Evolutionary conservation across 116 monocot genomes (phyloP).

Genomic region (Zostera marina): DNA sequence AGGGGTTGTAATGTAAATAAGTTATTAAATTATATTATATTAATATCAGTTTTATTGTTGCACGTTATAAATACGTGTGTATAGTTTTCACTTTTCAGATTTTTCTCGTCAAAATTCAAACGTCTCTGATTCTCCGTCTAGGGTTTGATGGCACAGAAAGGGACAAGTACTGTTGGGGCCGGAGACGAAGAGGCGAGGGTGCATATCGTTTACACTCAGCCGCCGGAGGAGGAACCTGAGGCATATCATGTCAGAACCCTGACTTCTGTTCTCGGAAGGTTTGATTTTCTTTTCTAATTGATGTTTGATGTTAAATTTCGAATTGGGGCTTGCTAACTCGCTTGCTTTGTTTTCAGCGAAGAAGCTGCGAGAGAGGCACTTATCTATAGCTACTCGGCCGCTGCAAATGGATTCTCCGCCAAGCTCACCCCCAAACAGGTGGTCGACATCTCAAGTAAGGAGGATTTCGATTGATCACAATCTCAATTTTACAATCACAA

Average conservation of each 20-base stretch:
- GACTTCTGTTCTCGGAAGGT: slow-evolving; percentile 81
- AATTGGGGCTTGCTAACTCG: not conserved
- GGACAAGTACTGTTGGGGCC: not conserved
- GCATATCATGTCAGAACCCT: slow-evolving; percentile 72
- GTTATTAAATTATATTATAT: too few relatives aligned
- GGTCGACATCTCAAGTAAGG: slow-evolving; percentile 52
- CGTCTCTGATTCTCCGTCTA: not conserved
- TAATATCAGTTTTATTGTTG: too few relatives aligned
- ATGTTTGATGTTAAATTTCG: slow-evolving; percentile 3
- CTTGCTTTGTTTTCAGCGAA: slow-evolving; percentile 21
- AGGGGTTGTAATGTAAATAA: too few relatives aligned
- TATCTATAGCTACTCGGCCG: slow-evolving; percentile 62
- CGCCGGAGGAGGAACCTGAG: slow-evolving; percentile 53
- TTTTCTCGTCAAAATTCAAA: too few relatives aligned
- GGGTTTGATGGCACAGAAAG: slow-evolving; percentile 5
- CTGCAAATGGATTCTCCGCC: slow-evolving; percentile 77
- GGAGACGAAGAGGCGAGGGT: slow-evolving; percentile 10
- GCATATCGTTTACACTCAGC: slow-evolving; percentile 62
- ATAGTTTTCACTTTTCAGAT: too few relatives aligned
- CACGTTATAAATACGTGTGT: too few relatives aligned
- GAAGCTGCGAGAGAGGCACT: slow-evolving; percentile 59
- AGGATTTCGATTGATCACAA: not conserved
- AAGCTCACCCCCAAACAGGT: slow-evolving; percentile 73
- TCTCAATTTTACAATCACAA: not conserved
- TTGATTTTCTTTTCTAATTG: not conserved